Evolutionary conservation across 495 filamentous ascomycete species (phyloP), one percentile per base, ranked within the genome.

Genomic region (Xylaria grammica): DNA sequence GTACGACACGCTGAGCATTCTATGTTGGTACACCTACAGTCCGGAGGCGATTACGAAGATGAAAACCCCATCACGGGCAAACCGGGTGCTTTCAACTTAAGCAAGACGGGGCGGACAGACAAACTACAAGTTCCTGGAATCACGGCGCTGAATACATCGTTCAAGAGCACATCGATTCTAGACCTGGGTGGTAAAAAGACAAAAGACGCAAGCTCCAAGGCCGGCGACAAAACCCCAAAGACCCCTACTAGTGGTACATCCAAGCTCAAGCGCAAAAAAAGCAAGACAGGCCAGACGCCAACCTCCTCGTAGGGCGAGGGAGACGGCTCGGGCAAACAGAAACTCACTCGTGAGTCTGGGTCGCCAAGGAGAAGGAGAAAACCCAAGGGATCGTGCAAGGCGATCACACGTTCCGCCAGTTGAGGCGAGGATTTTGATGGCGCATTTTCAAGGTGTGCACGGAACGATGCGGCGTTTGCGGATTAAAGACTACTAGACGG

Each of bases 21-120:
- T 0, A 85, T 92, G 52, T 78, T 80, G 55, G 79, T 95, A 27
- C 79, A 89, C 50, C 74, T 88, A 17, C 82, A 83, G 38, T 89
- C 87, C 60, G 86, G 85, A 26, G 85, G 89, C 51, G 94, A 98
- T 57, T 96, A 86, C 75, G 93, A 95, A 87, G 93, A 99, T 75
- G 93, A 97, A 73, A 95, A 89, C 67, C 92, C 93, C 2, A 85
- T 97, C 51, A 86, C 90, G 1, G 94, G 94, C 49, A 89, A 91
- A 68, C 94, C 94, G 0, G 93, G 94, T 22, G 86, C 87, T n/a
- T 96, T 97, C 77, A 88, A 90, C 58, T 81, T 96, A 53, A 86
- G 86, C 11, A 88, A 82, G 30, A 85, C 86, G 4, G 83, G 84
- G 2, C 76, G 83, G 20, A 82, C 81, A 55, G 77, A 73, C 34